These are phyloP conservation scores for Paecilomyces fulvus DNA, from an alignment of 2,329 filamentous ascomycete genomes.

Conservation along the genomic window DNA sequence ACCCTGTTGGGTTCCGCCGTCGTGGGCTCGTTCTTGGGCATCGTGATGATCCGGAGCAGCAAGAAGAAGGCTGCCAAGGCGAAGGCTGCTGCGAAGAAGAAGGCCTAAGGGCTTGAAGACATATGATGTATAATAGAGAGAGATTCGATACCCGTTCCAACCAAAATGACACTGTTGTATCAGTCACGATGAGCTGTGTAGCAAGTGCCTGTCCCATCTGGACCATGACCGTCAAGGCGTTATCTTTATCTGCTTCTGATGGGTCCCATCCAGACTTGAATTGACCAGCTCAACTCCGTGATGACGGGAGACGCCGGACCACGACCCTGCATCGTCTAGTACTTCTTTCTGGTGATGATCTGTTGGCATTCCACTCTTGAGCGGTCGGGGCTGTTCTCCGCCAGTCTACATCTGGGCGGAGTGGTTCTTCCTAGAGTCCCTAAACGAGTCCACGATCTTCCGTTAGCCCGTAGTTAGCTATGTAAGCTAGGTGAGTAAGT, in stretches of 20 bases:
- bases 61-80: conserved; percentile 94
- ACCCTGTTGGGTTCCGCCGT: conserved; percentile 86
- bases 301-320: not conserved
- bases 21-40: conserved; percentile 87
- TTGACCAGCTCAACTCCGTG: not conserved
- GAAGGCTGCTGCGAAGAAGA: conserved; percentile 76
- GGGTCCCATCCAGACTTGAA: not conserved
- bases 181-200: not conserved
- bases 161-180: not conserved
- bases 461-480: not conserved
- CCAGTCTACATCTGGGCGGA: not conserved
- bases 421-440: not conserved
- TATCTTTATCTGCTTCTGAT: not conserved
- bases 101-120: conserved; percentile 33
- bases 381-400: not conserved
- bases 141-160: not conserved
- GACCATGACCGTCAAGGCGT: not conserved
- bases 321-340: not conserved
- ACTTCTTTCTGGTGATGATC: not conserved
- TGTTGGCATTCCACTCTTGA: not conserved
- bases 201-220: not conserved
- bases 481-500: not conserved
- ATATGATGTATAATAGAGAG: not conserved
- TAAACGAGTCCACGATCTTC: not conserved
- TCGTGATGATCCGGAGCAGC: conserved; percentile 99